Base-by-base conservation (phyloP, 805 yeast genomes). In the Candida montana region DNA sequence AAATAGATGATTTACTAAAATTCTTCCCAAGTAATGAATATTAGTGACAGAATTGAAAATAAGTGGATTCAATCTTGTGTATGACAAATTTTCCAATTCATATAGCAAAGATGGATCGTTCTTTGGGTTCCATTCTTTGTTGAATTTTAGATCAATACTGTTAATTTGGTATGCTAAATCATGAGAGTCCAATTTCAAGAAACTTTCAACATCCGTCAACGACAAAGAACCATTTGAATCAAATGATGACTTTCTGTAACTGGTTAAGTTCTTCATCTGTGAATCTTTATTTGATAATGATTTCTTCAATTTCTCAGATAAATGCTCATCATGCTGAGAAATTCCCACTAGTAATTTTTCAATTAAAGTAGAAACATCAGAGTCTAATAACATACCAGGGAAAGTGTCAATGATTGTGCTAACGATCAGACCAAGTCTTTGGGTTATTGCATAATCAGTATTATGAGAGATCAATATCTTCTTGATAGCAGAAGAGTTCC, bases 11-110 rank as follows among this genome's bases (percentile, higher is more conserved):
- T 74, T 73, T 6, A 80, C 63, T 34, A 89, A 63, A 27, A 89
- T 59, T 43, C 88, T 67, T 2, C 95, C 87, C 42, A 91, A 63
- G 55, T 83, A 89, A 58, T 91, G 97, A 13, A 85, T 72, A 49
- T 83, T 81, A 9, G 66, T 57, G 12, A 66, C 62, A 20, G 83
- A 74, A 53, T 83, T 82, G 66, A 87, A 88, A 7, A 87, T 75
- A 37, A 90, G 69, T 2, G 97, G 95, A 53, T 88, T 87, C 44
- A 75, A 53, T 41, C 76, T 63, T 46, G 77, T 53, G 62, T 67
- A 50, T 41, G 63, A 13, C 21, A 56, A 33, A 5, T 52, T 53
- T 13, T 48, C 50, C 18, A 62, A 52, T 41, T 75, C 79, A 47
- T 83, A 78, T 30, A 89, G 67, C 42, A 90, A 67, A 0, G 95